Evolutionary conservation across 2,329 filamentous ascomycete genomes (phyloP), one percentile per base, ranked within the genome.

Genomic region (Verticillium nonalfalfae): DNA sequence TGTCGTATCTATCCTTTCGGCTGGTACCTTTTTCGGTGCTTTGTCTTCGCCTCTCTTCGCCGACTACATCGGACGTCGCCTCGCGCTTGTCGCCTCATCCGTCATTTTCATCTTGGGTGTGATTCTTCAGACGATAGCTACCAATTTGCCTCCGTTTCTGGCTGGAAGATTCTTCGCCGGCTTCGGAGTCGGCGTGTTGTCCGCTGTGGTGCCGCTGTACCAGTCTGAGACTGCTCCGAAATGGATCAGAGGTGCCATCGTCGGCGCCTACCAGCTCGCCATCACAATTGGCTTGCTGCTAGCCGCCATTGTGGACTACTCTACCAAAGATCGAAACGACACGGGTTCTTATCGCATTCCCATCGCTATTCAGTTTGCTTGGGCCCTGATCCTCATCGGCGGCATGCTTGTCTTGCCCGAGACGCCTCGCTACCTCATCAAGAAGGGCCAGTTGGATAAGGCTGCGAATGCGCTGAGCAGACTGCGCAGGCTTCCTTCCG

Each of bases 1-100:
- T 45, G 86, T 90, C 62, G 88, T 90, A 35, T 91, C 89, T 6
- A 91, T 92, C 66, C 81, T 93, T 18, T 91, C 89, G 0, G 87
- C 87, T 35, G 90, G 90, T 61, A 92, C 90, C 36, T 93, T 93
- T 75, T 88, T 92, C 66, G 90, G 90, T 50, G 84, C 89, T 13
- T 79, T 93, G 18, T 74, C 72, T 7, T 85, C 84, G 0, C 83
- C 85, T 9, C 79, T 86, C 59, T 68, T 91, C 50, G 85, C 84
- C 31, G 89, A 92, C 68, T 75, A 73, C 61, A 81, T 91, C 50
- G 89, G 89, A 64, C 86, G 90, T 68, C 85, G 88, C 18, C 72
- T 79, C 36, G 87, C 81, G 45, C 81, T 93, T 63, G 85, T 91
- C 62, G 69, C 78, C 31, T 83, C 87, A 1, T 84, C 81, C 60